These are phyloP conservation scores for Aphanomyces invadans DNA, from an alignment of 352 stramenopile genomes.

Conservation along the genomic window DNA sequence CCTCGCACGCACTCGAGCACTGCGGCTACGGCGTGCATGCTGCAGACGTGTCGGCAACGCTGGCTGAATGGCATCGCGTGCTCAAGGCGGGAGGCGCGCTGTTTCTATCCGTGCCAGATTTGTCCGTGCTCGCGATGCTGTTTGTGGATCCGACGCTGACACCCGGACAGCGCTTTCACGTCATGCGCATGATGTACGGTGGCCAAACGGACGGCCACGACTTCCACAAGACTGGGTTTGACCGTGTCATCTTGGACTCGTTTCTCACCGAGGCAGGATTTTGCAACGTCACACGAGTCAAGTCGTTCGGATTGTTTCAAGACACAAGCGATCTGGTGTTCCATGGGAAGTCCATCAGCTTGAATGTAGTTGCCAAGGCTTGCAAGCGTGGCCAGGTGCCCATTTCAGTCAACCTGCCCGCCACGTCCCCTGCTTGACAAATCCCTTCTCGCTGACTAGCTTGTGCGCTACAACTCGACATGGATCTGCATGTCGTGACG, in stretches of 20 bases:
- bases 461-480: no score
- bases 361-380: conserved; percentile 47
- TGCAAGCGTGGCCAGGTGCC: conserved; percentile 26
- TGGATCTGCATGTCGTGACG: no score
- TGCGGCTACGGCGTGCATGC: conserved; percentile 43
- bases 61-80: conserved; percentile 67
- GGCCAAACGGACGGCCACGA: conserved; percentile 59
- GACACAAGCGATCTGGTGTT: conserved; percentile 44
- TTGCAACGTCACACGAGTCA: conserved; percentile 42
- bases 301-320: conserved; percentile 45
- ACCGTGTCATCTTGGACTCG: conserved; percentile 38
- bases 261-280: conserved; percentile 47
- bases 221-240: conserved; percentile 73
- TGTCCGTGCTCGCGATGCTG: conserved; percentile 47
- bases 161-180: conserved; percentile 41
- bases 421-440: neutral
- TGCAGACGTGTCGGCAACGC: conserved; percentile 36
- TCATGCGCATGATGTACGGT: conserved; percentile 73
- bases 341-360: conserved; percentile 43
- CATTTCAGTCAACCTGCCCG: conserved; percentile 2
- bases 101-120: conserved; percentile 55
- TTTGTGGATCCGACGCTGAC: conserved; percentile 49
- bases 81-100: conserved; percentile 48
- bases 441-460: no score
- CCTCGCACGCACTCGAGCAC: conserved; percentile 72